A percentile compares a stretch with the other conserved stretches of the same genome.
phyloP scores from a whole-genome alignment of 331 rosid species.

The Phaseolus coccineus region DNA sequence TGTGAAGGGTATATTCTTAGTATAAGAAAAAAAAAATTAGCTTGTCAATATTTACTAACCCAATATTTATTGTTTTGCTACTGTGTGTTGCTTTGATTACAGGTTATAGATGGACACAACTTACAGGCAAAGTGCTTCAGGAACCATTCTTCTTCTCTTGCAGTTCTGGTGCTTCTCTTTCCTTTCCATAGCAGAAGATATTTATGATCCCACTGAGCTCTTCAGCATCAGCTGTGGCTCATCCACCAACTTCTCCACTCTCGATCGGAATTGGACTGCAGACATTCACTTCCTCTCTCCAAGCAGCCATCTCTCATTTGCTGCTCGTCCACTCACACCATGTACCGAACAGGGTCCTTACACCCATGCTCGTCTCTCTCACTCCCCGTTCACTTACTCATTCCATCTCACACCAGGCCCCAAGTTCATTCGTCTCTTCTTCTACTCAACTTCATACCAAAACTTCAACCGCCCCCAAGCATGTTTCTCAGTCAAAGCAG shows the following conservation, averaged over 20 bases:
- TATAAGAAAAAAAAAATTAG: too few relatives aligned
- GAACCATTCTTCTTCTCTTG: neutral
- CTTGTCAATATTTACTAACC: too few relatives aligned
- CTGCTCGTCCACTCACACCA: neutral
- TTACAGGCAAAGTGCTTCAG: neutral
- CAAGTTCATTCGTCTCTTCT: conserved; percentile 20
- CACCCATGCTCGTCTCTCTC: neutral
- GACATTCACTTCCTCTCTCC: neutral
- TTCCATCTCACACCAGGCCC: conserved; percentile 6
- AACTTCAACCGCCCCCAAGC: neutral
- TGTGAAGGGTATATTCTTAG: too few relatives aligned
- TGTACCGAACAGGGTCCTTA: neutral
- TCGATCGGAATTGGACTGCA: neutral
- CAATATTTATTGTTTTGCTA: too few relatives aligned
- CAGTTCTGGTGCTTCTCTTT: neutral
- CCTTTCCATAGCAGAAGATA: neutral
- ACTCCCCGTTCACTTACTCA: neutral
- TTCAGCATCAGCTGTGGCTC: neutral
- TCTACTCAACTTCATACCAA: conserved; percentile 11
- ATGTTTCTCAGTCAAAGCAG: neutral
- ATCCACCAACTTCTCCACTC: neutral
- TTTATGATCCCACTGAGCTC: neutral
- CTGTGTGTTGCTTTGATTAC: too few relatives aligned
- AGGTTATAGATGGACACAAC: neutral
- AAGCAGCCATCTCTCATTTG: neutral